phyloP scores from a whole-genome alignment of 1,139 yeast genomes.

The Hyphopichia khmerensis region DNA sequence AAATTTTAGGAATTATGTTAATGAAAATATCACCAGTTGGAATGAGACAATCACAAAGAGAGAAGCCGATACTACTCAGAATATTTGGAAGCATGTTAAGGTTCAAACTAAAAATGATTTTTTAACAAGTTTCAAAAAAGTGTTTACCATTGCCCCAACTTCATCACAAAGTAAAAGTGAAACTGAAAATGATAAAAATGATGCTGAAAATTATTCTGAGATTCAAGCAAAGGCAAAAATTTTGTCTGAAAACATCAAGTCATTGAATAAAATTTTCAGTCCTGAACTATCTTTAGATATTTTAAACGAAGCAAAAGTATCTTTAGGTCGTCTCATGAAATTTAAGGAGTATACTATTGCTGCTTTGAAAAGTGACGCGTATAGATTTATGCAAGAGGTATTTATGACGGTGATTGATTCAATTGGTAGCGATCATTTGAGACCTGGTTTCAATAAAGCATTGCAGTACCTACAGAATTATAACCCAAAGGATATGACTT shows the following conservation, averaged over 20 bases:
- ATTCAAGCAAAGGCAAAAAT: slow-evolving; percentile 46
- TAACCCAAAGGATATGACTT: slow-evolving; percentile 53
- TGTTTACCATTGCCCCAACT: slow-evolving; percentile 47
- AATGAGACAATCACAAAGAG: slow-evolving; percentile 31
- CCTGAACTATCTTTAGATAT: slow-evolving; percentile 40
- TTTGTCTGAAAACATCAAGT: slow-evolving; percentile 42
- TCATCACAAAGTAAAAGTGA: slow-evolving; percentile 13
- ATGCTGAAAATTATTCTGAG: slow-evolving; percentile 31
- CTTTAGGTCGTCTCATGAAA: slow-evolving; percentile 31
- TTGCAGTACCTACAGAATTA: slow-evolving; percentile 66
- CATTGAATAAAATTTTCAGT: slow-evolving; percentile 39
- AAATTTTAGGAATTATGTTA: slow-evolving; percentile 25
- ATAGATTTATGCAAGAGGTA: slow-evolving; percentile 49
- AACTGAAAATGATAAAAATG: slow-evolving; percentile 12
- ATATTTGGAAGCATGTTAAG: slow-evolving; percentile 39
- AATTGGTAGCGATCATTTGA: slow-evolving; percentile 71
- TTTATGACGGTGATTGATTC: slow-evolving; percentile 65
- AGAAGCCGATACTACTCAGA: slow-evolving; percentile 42
- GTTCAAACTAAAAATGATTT: slow-evolving; percentile 46
- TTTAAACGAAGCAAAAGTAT: slow-evolving; percentile 37
- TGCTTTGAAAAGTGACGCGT: slow-evolving; percentile 29
- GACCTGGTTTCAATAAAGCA: slow-evolving; percentile 82
- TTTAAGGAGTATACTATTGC: slow-evolving; percentile 36
- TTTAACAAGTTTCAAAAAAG: slow-evolving; percentile 61
- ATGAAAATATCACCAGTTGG: slow-evolving; percentile 33